These are phyloP conservation scores for Venturia effusa DNA, from an alignment of 2,329 filamentous ascomycete species.

Conservation along the genomic window DNA sequence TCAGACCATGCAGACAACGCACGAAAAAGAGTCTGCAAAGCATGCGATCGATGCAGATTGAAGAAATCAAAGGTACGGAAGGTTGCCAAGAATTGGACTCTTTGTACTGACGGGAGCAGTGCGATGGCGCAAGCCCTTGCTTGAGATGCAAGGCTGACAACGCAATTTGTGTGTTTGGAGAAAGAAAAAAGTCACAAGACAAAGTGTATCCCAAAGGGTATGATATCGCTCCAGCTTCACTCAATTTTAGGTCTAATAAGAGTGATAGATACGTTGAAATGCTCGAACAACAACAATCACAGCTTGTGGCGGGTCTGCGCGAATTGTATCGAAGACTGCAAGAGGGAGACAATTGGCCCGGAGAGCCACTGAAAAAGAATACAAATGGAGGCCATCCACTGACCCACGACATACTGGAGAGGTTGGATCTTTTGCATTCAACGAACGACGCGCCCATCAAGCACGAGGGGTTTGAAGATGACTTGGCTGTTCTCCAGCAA, in stretches of 20 bases:
- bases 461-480: slow-evolving; percentile 48
- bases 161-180: slow-evolving; percentile 53
- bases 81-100: neutral
- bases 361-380: slow-evolving; percentile 39
- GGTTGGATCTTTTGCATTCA: slow-evolving; percentile 46
- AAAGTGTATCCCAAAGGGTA: slow-evolving; percentile 60
- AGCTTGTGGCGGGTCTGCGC: slow-evolving; percentile 50
- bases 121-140: slow-evolving; percentile 52
- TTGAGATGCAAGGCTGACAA: slow-evolving; percentile 53
- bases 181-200: slow-evolving; percentile 55
- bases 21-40: slow-evolving; percentile 55
- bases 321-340: slow-evolving; percentile 46
- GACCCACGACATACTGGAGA: slow-evolving; percentile 52
- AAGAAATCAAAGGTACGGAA: slow-evolving; percentile 52
- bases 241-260: slow-evolving; percentile 12
- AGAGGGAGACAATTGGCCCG: slow-evolving; percentile 45
- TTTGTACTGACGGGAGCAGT: slow-evolving; percentile 27
- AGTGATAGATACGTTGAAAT: slow-evolving; percentile 49
- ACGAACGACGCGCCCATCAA: slow-evolving; percentile 34
- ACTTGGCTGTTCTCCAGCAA: slow-evolving; percentile 44
- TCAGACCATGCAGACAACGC: slow-evolving; percentile 31
- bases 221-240: neutral
- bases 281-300: slow-evolving; percentile 54
- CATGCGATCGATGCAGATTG: slow-evolving; percentile 53
- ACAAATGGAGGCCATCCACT: slow-evolving; percentile 44